Evolutionary conservation across 2,329 filamentous ascomycete species (phyloP).

Genomic region (Neurospora crassa): DNA sequence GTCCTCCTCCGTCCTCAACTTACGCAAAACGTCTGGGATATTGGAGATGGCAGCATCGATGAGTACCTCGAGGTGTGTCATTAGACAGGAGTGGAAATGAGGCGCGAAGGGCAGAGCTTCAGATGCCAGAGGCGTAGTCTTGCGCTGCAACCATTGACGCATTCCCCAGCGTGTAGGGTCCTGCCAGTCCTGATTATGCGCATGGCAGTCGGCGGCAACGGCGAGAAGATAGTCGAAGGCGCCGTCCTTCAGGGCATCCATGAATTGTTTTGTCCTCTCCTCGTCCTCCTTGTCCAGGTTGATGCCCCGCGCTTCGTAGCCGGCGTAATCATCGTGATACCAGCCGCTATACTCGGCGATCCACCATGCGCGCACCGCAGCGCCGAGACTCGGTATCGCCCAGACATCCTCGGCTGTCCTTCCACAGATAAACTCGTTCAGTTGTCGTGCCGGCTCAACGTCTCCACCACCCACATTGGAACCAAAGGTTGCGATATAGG

Average conservation of each 20-base stretch:
- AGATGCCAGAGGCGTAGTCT: conserved; percentile 58
- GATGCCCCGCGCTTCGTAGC: conserved; percentile 48
- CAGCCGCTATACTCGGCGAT: conserved; percentile 86
- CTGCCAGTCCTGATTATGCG: conserved; percentile 69
- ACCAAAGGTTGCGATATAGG: conserved; percentile 68
- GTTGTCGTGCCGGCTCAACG: conserved; percentile 56
- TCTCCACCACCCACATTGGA: conserved; percentile 63
- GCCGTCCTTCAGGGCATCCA: conserved; percentile 73
- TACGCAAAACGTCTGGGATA: conserved; percentile 83
- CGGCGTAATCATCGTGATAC: conserved; percentile 64
- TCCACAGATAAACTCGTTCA: conserved; percentile 60
- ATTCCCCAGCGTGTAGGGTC: conserved; percentile 78
- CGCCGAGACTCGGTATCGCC: conserved; percentile 66
- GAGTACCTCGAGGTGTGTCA: conserved; percentile 77
- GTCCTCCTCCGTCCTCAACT: conserved; percentile 80
- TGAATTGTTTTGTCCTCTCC: conserved; percentile 62
- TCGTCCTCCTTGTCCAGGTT: conserved; percentile 62
- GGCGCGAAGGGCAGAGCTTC: conserved; percentile 61
- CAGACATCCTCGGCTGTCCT: conserved; percentile 60
- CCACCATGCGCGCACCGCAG: conserved; percentile 77
- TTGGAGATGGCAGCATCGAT: conserved; percentile 91
- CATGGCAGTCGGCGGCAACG: conserved; percentile 62
- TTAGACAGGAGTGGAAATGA: conserved; percentile 62
- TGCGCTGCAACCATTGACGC: conserved; percentile 72
- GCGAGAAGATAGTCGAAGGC: conserved; percentile 88